Evolutionary conservation across 352 stramenopile species (phyloP).

Genomic region (Phytophthora aleatoria): DNA sequence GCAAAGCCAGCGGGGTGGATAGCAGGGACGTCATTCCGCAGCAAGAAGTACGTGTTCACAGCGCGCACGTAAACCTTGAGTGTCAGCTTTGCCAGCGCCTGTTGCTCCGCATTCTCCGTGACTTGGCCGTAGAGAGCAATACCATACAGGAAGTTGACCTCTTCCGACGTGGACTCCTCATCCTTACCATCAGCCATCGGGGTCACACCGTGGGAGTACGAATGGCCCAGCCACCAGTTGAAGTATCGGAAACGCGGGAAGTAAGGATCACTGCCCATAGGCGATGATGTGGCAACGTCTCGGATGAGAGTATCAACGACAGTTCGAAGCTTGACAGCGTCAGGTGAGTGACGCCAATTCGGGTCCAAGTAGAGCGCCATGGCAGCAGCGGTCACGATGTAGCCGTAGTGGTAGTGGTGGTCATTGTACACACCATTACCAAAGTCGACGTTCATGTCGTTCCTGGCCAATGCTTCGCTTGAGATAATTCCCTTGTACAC

Average conservation of each 20-base stretch:
- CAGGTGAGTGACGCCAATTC: conserved; percentile 41
- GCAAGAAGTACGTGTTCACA: conserved; percentile 74
- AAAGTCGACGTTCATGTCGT: conserved; percentile 78
- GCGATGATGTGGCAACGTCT: conserved; percentile 47
- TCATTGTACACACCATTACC: conserved; percentile 78
- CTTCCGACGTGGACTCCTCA: conserved; percentile 71
- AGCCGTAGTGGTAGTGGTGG: conserved; percentile 81
- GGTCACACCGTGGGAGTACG: conserved; percentile 72
- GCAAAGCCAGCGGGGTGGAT: conserved; percentile 57
- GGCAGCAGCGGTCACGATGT: conserved; percentile 56
- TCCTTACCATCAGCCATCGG: conserved; percentile 76
- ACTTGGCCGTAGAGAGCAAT: conserved; percentile 53
- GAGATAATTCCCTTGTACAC: conserved; percentile 73
- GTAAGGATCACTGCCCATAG: conserved; percentile 36
- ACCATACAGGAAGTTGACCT: conserved; percentile 75
- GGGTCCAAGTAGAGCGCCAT: conserved; percentile 53
- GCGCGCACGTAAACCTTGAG: conserved; percentile 61
- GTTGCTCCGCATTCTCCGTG: conserved; percentile 48
- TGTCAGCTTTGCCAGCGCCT: conserved; percentile 54
- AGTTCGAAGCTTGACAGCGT: conserved; percentile 43
- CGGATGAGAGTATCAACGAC: conserved; percentile 59
- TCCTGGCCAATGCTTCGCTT: conserved; percentile 53
- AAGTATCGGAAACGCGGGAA: conserved; percentile 68
- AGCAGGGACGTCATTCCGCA: conserved; percentile 41
- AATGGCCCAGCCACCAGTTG: conserved; percentile 73